Conservation (phyloP, 768 basidiomycete genomes). For the Russula ochroleuca region DNA sequence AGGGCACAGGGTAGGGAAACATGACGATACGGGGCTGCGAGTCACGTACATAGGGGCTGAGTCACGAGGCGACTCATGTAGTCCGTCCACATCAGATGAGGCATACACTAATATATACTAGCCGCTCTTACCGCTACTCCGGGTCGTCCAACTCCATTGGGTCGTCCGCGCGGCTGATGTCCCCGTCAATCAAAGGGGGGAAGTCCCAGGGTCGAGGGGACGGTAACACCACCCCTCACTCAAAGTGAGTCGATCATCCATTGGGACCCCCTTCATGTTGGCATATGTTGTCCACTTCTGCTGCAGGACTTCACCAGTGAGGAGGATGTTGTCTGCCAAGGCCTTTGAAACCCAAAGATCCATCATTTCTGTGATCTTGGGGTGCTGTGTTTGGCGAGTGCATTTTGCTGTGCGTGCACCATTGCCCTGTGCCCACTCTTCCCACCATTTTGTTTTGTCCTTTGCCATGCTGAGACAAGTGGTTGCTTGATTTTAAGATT, state of each 20-base stretch:
- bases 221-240: background rate
- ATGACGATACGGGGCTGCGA: too few species aligned
- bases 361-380: background rate
- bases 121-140: too few species aligned
- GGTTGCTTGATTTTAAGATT: background rate
- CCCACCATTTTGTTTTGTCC: background rate
- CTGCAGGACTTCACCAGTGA: background rate
- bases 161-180: too few species aligned
- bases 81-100: too few species aligned
- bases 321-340: background rate
- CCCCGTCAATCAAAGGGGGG: too few species aligned
- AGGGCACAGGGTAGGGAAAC: too few species aligned
- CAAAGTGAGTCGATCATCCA: background rate
- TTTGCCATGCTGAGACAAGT: background rate
- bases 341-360: background rate
- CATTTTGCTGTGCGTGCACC: background rate
- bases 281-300: slow-evolving; percentile 1
- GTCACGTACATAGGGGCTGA: too few species aligned
- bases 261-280: background rate
- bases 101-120: too few species aligned
- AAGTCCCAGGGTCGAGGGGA: too few species aligned
- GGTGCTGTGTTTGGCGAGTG: background rate
- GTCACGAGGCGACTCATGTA: too few species aligned
- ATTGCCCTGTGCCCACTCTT: background rate
- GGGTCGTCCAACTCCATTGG: too few species aligned